Evolutionary conservation across 1,284 basidiomycete species (phyloP), one percentile per base, ranked within the genome.

Genomic region (Vanrija pseudolonga): DNA sequence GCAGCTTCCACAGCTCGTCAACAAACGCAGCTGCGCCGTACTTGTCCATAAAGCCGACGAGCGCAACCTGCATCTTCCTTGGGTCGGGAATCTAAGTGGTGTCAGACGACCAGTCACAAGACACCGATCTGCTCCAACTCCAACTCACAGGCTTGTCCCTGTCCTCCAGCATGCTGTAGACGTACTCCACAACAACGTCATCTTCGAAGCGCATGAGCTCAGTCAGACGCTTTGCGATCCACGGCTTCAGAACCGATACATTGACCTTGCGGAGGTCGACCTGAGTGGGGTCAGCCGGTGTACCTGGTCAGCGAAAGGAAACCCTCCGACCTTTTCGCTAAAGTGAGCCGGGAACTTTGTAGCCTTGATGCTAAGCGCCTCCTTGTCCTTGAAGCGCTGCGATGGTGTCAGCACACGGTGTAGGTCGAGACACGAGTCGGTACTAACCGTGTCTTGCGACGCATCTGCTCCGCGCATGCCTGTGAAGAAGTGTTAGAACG

Each of bases 241-340:
- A 98, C 3, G 92, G 90, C 52, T 89, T 81, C 69, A 97, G 88
- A 17, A 78, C 76, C 17, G 66, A 55, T 23, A 77, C 71, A 73
- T 96, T 95, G 56, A 98, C 92, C 80, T 96, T 96, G 50, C 88
- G 83, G 84, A 95, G 89, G 75, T 97, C 93, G 49, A 97, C 91
- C 87, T 90, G 64, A 24, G 19, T 53, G 43, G 50, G 5, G 54
- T 61, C 48, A 59, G 60, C 46, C n/a, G 6, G 4, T 36, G 26
- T 2, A 20, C 6, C n/a, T n/a, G n/a, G 15, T n/a, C 6, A 24
- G 26, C 20, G 5, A 3, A 26, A 17, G 17, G 42, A 17, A 42
- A 6, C 41, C 24, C 20, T 7, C 42, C 19, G 5, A 88, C 91
- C 82, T 94, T 93, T 76, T 88, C 86, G 45, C 89, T 86, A 67